Conservation (phyloP, 257 asterid species). For the Solanum paucissectum region DNA sequence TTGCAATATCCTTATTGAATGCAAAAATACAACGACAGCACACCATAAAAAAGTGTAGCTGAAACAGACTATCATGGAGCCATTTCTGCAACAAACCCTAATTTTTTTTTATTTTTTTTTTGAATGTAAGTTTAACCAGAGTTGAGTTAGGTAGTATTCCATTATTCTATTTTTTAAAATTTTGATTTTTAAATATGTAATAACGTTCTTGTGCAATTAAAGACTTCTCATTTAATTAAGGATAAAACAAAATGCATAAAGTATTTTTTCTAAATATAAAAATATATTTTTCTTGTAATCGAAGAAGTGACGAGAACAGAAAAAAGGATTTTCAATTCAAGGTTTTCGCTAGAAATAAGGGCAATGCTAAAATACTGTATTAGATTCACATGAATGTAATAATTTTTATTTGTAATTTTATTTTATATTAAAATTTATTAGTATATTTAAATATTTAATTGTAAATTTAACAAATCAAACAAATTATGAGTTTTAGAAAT, state of each 20-base stretch:
- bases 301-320: background rate
- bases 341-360: background rate
- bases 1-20: background rate
- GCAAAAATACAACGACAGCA: background rate
- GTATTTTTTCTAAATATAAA: background rate
- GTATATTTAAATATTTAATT: background rate
- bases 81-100: background rate
- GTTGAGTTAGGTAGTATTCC: constrained; percentile 7
- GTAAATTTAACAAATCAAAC: background rate
- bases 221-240: background rate
- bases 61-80: background rate
- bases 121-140: background rate
- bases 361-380: background rate
- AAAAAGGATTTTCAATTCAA: too few relatives aligned
- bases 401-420: background rate
- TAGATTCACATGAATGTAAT: too few relatives aligned
- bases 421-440: background rate
- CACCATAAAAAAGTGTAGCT: background rate
- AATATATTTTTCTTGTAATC: background rate
- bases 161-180: background rate
- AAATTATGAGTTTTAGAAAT: background rate
- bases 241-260: background rate
- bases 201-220: background rate
- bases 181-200: background rate
- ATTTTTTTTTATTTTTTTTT: background rate